A percentile compares a stretch with the other conserved stretches of the same genome.
These are phyloP conservation scores for Mesembryanthemum crystallinum DNA, from an alignment of 148 eudicot species.

Conservation along the genomic window DNA sequence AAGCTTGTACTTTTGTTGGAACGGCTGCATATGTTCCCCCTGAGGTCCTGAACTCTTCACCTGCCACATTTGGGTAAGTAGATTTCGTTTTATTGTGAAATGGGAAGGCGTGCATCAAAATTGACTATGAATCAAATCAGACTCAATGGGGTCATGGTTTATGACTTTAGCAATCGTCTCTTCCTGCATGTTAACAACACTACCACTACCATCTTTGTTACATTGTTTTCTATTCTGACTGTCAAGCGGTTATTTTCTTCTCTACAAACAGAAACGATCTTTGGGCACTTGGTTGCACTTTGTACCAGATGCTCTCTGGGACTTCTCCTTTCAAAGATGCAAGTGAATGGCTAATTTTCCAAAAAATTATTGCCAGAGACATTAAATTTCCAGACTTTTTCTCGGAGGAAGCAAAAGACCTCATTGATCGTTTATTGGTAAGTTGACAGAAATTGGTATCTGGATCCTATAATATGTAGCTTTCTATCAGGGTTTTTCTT, in stretches of 20 bases:
- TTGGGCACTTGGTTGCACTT: conserved; percentile 99
- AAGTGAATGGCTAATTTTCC: conserved; percentile 98
- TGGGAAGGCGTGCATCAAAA: not conserved
- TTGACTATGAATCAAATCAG: conserved; percentile 3
- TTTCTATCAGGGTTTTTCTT: not conserved
- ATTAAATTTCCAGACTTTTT: conserved; percentile 80
- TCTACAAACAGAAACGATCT: conserved; percentile 75
- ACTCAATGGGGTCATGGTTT: not conserved
- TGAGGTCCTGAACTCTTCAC: conserved; percentile 93
- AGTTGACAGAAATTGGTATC: conserved; percentile 14
- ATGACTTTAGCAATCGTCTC: not conserved
- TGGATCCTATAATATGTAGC: not conserved
- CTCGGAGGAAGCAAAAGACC: conserved; percentile 81
- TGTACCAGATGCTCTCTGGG: conserved; percentile 99
- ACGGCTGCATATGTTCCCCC: conserved; percentile 99
- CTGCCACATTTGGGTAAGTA: conserved; percentile 94
- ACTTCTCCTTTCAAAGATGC: conserved; percentile 98
- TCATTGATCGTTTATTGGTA: conserved; percentile 86
- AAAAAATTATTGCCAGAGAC: conserved; percentile 89
- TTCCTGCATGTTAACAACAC: not conserved
- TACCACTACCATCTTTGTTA: not conserved
- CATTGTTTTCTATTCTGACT: conserved; percentile 1
- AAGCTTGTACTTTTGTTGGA: conserved; percentile 98
- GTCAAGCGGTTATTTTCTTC: conserved; percentile 13
- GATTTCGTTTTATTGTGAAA: conserved; percentile 11